Base-by-base conservation (phyloP, 306 rosid species). In the Glycine latifolia region DNA sequence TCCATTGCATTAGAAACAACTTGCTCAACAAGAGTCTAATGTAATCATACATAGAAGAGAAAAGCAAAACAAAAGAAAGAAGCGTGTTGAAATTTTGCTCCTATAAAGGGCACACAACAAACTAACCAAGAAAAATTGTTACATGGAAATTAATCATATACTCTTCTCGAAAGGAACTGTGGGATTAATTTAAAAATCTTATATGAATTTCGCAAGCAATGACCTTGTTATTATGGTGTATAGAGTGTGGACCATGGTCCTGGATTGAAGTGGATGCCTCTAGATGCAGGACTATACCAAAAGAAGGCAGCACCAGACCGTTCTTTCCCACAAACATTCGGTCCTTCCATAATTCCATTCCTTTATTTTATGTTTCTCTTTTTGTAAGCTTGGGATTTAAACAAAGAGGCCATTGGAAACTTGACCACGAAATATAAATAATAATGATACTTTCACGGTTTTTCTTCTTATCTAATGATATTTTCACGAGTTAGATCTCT, bases 71-170 rank as follows among this genome's bases (percentile, higher is more conserved):
- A 9, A 61, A 16, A 41, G 59, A 77, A 43, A 26, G 49, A 76
- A 83, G 26, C 83, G 83, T 78, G 86, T 83, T 75, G 86, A 77
- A 70, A 70, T 77, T 39, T 83, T 43, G 71, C 75, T 43, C 70
- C 79, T 43, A 52, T 17, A 58, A 70, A 59, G 39, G 78, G 59
- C 44, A 37, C 3, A 16, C 15, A 20, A 20, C 20, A 59, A 69
- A 59, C 58, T 52, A 50, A 60, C 33, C 16, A 68, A 76, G 67
- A 82, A 76, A 67, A 35, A 12, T 37, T 37, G 72, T 26, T 70
- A 74, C 52, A 61, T 63, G 31, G 31, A 26, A 26, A 26, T 26
- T 1, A 26, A 26, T 26, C 31, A 26, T 26, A 26, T 26, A 2
- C 31, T 26, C 31, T 26, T 26, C 2, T 26, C 61, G 26, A 39